Evolutionary conservation across 169 alveolate genomes (phyloP).

Genomic region (Miamiensis avidus): DNA sequence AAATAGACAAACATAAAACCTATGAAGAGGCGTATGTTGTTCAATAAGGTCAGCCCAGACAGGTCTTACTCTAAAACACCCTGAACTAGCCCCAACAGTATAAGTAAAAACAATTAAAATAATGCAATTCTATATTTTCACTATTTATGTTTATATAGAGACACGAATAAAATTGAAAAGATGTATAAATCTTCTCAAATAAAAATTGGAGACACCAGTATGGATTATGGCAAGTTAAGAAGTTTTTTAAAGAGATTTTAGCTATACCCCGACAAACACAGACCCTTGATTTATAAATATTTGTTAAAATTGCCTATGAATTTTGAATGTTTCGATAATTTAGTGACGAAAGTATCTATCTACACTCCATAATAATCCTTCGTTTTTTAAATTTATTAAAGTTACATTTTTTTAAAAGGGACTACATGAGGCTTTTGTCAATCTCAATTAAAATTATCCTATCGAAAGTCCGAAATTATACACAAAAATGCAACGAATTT

Average conservation of each 20-base stretch:
- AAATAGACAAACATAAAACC: too few species aligned
- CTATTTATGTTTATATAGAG: neutral
- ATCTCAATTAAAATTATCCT: conserved; percentile 39
- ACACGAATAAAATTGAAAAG: neutral
- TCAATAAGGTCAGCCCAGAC: neutral
- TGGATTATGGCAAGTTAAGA: conserved; percentile 32
- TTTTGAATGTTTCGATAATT: conserved; percentile 46
- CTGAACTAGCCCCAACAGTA: too few species aligned
- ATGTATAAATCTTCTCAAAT: neutral
- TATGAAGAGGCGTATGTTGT: neutral
- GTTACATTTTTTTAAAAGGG: conserved; percentile 28
- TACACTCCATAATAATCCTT: too few species aligned
- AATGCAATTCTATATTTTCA: neutral
- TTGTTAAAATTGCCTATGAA: conserved; percentile 56
- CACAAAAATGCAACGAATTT: conserved; percentile 51
- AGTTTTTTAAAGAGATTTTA: conserved; percentile 44
- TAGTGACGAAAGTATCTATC: neutral
- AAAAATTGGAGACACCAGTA: neutral
- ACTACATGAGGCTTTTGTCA: conserved; percentile 51
- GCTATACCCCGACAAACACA: conserved; percentile 60
- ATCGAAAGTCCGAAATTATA: conserved; percentile 41
- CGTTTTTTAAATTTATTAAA: too few species aligned
- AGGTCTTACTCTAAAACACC: neutral
- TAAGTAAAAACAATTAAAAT: too few species aligned
- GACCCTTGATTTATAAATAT: conserved; percentile 53